A percentile compares a stretch with the other conserved stretches of the same genome.
Evolutionary conservation across 805 yeast genomes (phyloP).

Genomic region (Teunomyces kruisii): DNA sequence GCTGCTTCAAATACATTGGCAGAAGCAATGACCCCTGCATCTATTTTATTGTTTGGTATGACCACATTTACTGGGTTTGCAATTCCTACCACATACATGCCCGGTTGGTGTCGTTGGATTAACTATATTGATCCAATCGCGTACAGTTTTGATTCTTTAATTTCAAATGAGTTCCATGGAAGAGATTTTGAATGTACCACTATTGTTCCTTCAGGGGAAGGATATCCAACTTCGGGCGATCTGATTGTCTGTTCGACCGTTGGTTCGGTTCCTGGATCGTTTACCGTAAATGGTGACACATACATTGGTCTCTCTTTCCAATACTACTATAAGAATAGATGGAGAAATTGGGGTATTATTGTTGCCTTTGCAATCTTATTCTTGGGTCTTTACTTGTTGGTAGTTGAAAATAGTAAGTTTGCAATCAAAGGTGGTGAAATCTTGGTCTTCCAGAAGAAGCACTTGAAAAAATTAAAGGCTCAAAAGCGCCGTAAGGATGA

Average conservation of each 20-base stretch:
- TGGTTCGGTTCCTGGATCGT: conserved; percentile 20
- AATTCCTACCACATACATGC: conserved; percentile 54
- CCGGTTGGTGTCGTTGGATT: conserved; percentile 67
- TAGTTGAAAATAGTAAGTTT: conserved; percentile 47
- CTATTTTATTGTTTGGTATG: conserved; percentile 48
- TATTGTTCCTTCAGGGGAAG: conserved; percentile 45
- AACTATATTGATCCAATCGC: conserved; percentile 59
- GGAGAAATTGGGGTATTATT: conserved; percentile 30
- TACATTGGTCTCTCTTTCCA: conserved; percentile 40
- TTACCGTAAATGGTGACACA: conserved; percentile 23
- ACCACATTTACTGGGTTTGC: conserved; percentile 58
- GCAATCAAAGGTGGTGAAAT: conserved; percentile 30
- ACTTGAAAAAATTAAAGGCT: conserved; percentile 43
- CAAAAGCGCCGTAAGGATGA: conserved; percentile 13
- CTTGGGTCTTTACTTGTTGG: conserved; percentile 48
- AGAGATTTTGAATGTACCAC: conserved; percentile 45
- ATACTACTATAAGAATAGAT: conserved; percentile 36
- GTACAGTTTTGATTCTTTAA: conserved; percentile 56
- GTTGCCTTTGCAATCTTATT: conserved; percentile 55
- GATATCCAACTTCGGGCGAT: conserved; percentile 20
- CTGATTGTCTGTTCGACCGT: conserved; percentile 18
- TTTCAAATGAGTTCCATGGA: conserved; percentile 56
- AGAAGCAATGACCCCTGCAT: conserved; percentile 60
- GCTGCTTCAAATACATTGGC: conserved; percentile 34
- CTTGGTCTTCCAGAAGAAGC: conserved; percentile 54